These are phyloP conservation scores for Pseudogymnoascus sp. DNA, from an alignment of 2,329 filamentous ascomycete genomes.

Conservation along the genomic window DNA sequence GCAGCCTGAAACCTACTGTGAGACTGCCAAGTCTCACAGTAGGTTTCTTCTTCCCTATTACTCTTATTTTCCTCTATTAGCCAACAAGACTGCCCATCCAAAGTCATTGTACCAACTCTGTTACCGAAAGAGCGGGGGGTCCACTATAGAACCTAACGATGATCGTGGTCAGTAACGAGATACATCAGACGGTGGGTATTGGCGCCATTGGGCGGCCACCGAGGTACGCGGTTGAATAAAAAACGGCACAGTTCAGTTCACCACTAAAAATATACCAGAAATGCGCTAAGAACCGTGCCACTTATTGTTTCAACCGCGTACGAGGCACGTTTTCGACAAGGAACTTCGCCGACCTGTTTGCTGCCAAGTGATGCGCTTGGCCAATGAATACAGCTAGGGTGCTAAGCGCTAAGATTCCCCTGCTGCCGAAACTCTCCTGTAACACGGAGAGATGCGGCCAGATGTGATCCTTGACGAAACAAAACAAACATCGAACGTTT, in stretches of 20 bases:
- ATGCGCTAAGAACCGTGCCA: neutral
- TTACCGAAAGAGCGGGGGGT: neutral
- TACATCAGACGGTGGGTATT: neutral
- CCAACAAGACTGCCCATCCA: neutral
- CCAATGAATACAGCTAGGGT: neutral
- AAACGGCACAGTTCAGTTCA: neutral
- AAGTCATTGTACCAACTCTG: neutral
- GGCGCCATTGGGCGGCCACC: neutral
- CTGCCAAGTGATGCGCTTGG: neutral
- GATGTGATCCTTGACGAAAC: neutral
- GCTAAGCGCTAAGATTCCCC: neutral
- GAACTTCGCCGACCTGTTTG: neutral
- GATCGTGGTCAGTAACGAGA: neutral
- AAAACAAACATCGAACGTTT: neutral
- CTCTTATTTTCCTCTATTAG: neutral
- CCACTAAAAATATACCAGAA: neutral
- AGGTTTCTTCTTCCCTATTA: neutral
- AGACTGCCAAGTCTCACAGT: no score
- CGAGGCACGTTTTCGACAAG: neutral
- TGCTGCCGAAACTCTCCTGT: neutral
- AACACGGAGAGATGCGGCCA: neutral
- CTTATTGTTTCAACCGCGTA: neutral
- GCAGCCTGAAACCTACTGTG: no score
- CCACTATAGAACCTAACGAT: neutral
- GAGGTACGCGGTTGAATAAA: neutral